Evolutionary conservation across 768 basidiomycete genomes (phyloP).

Genomic region (Psilocybe azurescens): DNA sequence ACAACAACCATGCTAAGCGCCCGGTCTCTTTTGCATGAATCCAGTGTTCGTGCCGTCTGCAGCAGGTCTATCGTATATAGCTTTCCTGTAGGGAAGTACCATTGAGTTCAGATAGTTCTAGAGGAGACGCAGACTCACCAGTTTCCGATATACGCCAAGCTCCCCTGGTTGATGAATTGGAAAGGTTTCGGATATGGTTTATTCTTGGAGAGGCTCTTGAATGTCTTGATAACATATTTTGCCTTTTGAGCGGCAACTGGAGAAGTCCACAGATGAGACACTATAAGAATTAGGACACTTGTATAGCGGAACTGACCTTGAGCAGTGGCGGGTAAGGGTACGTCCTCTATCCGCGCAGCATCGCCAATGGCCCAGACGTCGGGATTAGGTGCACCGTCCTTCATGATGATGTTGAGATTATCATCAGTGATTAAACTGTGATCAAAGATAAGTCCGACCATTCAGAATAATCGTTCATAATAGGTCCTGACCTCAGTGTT

Average conservation of each 20-base stretch:
- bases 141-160: slow-evolving; percentile 80
- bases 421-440: slow-evolving; percentile 51
- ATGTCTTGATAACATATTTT: slow-evolving; percentile 64
- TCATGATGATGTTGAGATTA: slow-evolving; percentile 63
- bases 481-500: slow-evolving; percentile 50
- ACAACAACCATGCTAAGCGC: slow-evolving; percentile 77
- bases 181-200: slow-evolving; percentile 56
- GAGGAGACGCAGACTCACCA: slow-evolving; percentile 48
- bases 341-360: slow-evolving; percentile 61
- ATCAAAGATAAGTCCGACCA: background rate
- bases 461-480: background rate
- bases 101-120: background rate
- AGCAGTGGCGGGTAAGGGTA: slow-evolving; percentile 80
- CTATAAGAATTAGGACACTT: background rate
- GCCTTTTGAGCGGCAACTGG: slow-evolving; percentile 82
- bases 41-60: slow-evolving; percentile 42
- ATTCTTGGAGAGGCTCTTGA: slow-evolving; percentile 68
- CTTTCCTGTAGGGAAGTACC: slow-evolving; percentile 55
- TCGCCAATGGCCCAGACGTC: slow-evolving; percentile 89
- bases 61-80: slow-evolving; percentile 72
- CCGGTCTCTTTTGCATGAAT: slow-evolving; percentile 64
- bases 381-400: slow-evolving; percentile 56
- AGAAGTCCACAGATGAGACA: slow-evolving; percentile 2
- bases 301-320: slow-evolving; percentile 54
- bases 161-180: slow-evolving; percentile 74